Conservation (phyloP, 257 asterid species). For the Nicotiana knightiana region DNA sequence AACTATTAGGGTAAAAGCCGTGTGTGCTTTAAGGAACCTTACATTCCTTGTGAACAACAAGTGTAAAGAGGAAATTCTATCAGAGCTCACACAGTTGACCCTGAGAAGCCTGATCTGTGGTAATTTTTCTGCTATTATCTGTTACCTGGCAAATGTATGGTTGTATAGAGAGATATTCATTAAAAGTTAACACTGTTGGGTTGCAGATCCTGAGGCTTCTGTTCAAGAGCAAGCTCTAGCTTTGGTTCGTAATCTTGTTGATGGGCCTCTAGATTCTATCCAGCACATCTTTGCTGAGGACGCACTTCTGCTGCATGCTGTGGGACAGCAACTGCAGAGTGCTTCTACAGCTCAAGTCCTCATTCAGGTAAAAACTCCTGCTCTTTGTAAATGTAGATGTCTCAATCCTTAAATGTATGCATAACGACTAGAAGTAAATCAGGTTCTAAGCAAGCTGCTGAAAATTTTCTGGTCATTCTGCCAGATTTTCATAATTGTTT, state of each 20-base stretch:
- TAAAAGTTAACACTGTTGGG: constrained; percentile 1
- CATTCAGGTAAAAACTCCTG: constrained; percentile 53
- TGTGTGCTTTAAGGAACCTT: constrained; percentile 77
- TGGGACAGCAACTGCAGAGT: constrained; percentile 57
- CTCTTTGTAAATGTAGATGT: neutral
- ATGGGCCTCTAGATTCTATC: constrained; percentile 54
- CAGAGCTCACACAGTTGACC: constrained; percentile 57
- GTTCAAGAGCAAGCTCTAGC: constrained; percentile 91
- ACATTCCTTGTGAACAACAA: constrained; percentile 58
- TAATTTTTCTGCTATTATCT: constrained; percentile 21
- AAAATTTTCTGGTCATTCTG: neutral
- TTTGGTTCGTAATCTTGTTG: constrained; percentile 72
- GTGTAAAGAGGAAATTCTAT: constrained; percentile 73
- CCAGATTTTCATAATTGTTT: neutral
- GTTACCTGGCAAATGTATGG: constrained; percentile 4
- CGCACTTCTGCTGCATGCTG: constrained; percentile 55
- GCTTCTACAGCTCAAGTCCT: constrained; percentile 59
- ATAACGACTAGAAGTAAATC: neutral
- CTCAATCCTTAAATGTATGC: neutral
- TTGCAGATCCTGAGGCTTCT: constrained; percentile 73
- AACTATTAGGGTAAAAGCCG: constrained; percentile 53
- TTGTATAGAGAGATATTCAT: constrained; percentile 9
- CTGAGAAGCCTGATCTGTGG: constrained; percentile 72
- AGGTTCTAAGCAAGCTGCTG: neutral
- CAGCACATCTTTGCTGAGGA: constrained; percentile 65